Base-by-base conservation (phyloP, 169 alveolate species). In the Cryptosporidium viatorum region DNA sequence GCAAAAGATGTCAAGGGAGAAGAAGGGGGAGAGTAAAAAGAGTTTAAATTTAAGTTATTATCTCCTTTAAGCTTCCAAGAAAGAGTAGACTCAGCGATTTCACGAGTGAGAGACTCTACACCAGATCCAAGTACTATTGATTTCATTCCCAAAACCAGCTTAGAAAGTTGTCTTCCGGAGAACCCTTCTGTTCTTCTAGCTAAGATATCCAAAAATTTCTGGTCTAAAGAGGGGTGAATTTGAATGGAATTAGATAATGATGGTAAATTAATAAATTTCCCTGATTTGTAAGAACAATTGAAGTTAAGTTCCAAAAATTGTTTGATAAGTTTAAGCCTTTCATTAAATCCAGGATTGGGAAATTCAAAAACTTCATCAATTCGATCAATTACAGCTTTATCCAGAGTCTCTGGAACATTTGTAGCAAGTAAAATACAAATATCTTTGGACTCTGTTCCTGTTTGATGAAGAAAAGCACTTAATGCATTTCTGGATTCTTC, bases 111-210 rank as follows among this genome's bases (percentile, higher is more conserved):
- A 41, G 84, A 84, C 60, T 84, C 86, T 5, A 93, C 86, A 3
- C 96, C 96, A 0, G 95, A 91, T 29, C 97, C 97, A 55, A 89
- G 91, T 0, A 93, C 94, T 0, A 95, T 95, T n/a, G 95, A 91
- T 75, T 95, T 95, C 93, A 93, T 52, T 21, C 95, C 92, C 41
- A 93, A 71, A 62, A 92, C 89, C 80, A 95, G 85, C 92, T 98
- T 98, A 37, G 97, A 95, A 39, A 98, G 94, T 71, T 98, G 99
- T 91, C 99, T 94, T 21, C 99, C 99, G 10, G 99, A 97, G 84
- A 98, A 96, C 8, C 98, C 98, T 43, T 96, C 95, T 8, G 98
- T 95, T 71, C 93, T 84, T 75, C 94, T 92, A 5, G 99, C 98
- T 7, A 97, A 91, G 9, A 85, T 84, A 7, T 91, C 93, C 21